Base-by-base conservation (phyloP, 139 green algal species). In the Cymbomonas tetramitiformis region DNA sequence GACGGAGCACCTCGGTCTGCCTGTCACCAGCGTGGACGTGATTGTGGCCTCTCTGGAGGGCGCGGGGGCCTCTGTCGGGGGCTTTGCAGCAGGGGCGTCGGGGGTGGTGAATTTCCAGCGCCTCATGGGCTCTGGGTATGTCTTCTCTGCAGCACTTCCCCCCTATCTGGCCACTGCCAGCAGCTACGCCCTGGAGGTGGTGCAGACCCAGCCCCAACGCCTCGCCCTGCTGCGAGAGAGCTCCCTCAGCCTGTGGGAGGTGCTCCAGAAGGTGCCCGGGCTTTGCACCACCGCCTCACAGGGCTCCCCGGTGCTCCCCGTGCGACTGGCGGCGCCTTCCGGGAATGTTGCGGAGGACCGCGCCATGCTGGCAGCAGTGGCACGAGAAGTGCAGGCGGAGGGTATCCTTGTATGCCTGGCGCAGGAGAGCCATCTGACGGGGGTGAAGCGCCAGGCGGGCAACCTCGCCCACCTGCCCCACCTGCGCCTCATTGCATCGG, bases 101-200 rank as follows among this genome's bases (percentile, higher is more conserved):
- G 83, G 94, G 4, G 83, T 93, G 23, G 91, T 56, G 5, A 23
- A 33, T 15, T 57, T 46, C 52, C 71, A 74, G 61, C 43, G 63
- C 3, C 40, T 74, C 24, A 72, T 41, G 21, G 67, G 58, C 24
- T 28, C 36, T 24, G 92, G 92, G 43, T 99, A 99, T 78, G 88
- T 80, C 67, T 99, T 96, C 78, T 89, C 73, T 2, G 92, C 92
- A 4, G 88, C 84, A 4, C 78, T 96, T 66, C 92, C 92, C 21
- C 91, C 92, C 39, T 96, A 87, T 71, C 70, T 96, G 39, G 90
- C 92, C 12, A 60, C 52, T n/a, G 52, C 52, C 1, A 31, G 38
- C 21, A 18, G 15, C 2, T 38, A 60, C 3, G 52, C 52, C 32
- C 48, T 60, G 25, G 15, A 28, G 1, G 38, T 38, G 18, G 40